Base-by-base conservation (phyloP, 106 monocot genomes). In the Dendrobium officinale region DNA sequence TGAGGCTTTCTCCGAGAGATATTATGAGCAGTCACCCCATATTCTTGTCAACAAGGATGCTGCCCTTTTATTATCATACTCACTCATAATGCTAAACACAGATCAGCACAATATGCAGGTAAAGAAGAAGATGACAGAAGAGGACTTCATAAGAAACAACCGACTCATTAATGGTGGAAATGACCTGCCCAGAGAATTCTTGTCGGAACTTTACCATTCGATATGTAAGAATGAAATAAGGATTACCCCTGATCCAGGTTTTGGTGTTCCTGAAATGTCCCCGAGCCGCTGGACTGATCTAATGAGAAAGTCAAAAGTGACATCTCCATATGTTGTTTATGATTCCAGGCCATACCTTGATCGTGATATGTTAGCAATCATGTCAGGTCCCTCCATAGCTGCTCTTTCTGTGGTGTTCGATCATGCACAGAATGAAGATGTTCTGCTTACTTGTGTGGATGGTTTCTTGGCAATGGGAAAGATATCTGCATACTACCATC, bases 101-200 rank as follows among this genome's bases (percentile, higher is more conserved):
- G 93, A 93, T 78, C 93, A 90, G 73, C 93, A 93, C 86, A 93
- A 93, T 78, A 77, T 88, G 78, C 88, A 85, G 81, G 93, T 93
- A 29, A 93, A 88, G 79, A 93, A 87, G 84, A 93, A 93, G 86
- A 93, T 88, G 93, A 88, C 93, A 3, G 93, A 93, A 73, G 88
- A 93, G 77, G 93, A 93, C 67, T 93, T 93, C 75, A 90, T 90
- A 20, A 67, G 85, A 51, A 93, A 93, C 73, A 93, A 93, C 75
- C 88, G 93, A 79, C 85, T 47, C 70, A 93, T 93, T 5, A 93
- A 93, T 79, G 90, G 85, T 66, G 93, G 90, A 49, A 86, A 76
- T 78, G 93, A 93, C 75, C 88, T 93, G 29, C 93, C 93, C 22
- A 86, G 88, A 77, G 93, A 93, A 41, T 93, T 86, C 75, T 67